Evolutionary conservation across 306 rosid species (phyloP), one percentile per base, ranked within the genome.

Genomic region (Sicyos baderoa): DNA sequence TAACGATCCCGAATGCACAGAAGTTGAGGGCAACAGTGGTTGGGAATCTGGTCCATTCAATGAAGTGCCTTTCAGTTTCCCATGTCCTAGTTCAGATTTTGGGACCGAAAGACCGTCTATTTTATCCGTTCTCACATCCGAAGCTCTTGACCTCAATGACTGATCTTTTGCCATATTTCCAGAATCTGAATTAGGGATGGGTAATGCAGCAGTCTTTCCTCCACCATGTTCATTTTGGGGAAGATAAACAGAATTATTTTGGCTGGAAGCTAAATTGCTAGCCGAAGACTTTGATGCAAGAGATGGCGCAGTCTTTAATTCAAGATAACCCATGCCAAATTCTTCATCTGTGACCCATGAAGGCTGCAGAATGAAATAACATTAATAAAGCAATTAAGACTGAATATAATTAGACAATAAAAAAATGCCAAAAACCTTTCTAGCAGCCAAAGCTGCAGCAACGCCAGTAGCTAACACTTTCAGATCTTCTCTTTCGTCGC

Each of bases 391-490:
- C 29, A 16, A 27, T 45, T 48, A 66, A 76, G 44, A 79, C 48
- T 45, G 45, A 42, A 69, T 9, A 9, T 54, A 56, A 7, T 67
- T 65, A 62, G 58, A 68, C 23, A 78, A 18, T n/a, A 54, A 76
- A 75, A 29, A 71, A 18, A 58, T 40, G 10, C 4, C 54, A 16
- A 76, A 73, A 76, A 93, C 99, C 96, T 93, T 93, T 87, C 97
- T 84, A 81, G 97, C 77, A 78, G 99, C 96, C 80, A 93, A 86
- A 37, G 99, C 89, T 60, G 99, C 99, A 54, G 88, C 89, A 72
- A 93, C 99, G 50, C 97, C 95, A 54, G 95, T 93, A 62, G 99
- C 99, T 82, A 93, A 83, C 77, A 93, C 99, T 85, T 93, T 93
- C 59, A 93, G 91, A 85, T 93, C 99, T 80, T 93, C 99, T 79